A percentile compares a stretch with the other conserved stretches of the same genome.
Conservation (phyloP, 2,329 filamentous ascomycete genomes). For the Aspergillus oerlinghausenensis region DNA sequence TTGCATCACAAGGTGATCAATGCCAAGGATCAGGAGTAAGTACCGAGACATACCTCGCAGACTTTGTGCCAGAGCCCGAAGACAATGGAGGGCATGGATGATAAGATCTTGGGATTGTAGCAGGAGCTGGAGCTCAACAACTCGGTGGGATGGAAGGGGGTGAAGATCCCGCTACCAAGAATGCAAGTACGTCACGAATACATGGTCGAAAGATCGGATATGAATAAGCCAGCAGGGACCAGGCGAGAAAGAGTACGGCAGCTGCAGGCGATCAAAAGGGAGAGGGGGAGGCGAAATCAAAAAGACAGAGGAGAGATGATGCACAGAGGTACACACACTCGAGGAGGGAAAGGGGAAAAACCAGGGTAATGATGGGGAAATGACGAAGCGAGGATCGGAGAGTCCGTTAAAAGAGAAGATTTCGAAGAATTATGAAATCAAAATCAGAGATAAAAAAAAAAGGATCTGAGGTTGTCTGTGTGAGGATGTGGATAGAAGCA, state of each 20-base stretch:
- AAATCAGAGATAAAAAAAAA: background rate
- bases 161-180: slow-evolving; percentile 21
- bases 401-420: background rate
- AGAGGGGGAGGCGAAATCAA: background rate
- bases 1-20: slow-evolving; percentile 4
- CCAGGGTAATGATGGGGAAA: background rate
- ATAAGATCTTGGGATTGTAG: slow-evolving; percentile 6
- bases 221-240: background rate
- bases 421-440: background rate
- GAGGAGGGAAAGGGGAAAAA: background rate
- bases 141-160: slow-evolving; percentile 13
- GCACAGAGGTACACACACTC: background rate
- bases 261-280: background rate
- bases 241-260: background rate
- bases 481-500: slow-evolving; percentile 9
- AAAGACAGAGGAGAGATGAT: background rate
- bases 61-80: slow-evolving; percentile 5
- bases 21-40: slow-evolving; percentile 3
- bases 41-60: slow-evolving; percentile 9
- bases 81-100: slow-evolving; percentile 6
- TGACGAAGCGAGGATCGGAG: background rate
- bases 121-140: slow-evolving; percentile 7
- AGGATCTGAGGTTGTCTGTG: slow-evolving; percentile 3
- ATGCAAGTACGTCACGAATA: slow-evolving; percentile 24
- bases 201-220: slow-evolving; percentile 16